Percentiles rank a stretch among this genome's conserved stretches.
phyloP scores from a whole-genome alignment of 2,329 filamentous ascomycete genomes.

The Leptographium galeiforme region DNA sequence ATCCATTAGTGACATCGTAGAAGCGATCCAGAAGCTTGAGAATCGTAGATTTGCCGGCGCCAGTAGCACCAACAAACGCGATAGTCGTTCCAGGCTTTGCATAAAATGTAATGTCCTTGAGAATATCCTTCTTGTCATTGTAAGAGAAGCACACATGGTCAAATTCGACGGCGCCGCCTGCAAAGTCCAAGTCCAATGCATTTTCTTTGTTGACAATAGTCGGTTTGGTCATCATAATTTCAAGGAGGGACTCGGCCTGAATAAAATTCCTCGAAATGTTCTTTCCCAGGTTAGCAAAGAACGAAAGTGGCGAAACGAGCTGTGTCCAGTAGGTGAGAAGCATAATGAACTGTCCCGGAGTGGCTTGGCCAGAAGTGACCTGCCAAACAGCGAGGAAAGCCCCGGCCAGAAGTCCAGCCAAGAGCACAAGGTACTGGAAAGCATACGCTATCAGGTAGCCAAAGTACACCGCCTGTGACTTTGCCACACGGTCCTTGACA shows the following conservation, averaged over 20 bases:
- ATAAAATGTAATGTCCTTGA: constrained; percentile 38
- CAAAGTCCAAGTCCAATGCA: constrained; percentile 34
- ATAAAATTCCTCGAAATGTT: constrained; percentile 43
- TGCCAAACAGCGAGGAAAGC: constrained; percentile 49
- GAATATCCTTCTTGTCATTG: constrained; percentile 43
- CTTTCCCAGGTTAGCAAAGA: constrained; percentile 48
- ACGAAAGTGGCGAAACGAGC: constrained; percentile 56
- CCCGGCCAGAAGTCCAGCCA: constrained; percentile 53
- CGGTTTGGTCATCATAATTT: constrained; percentile 45
- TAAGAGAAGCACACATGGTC: constrained; percentile 44
- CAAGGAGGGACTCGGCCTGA: constrained; percentile 42
- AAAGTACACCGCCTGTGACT: constrained; percentile 25
- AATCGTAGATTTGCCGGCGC: constrained; percentile 45
- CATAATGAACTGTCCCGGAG: constrained; percentile 56
- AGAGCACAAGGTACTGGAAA: constrained; percentile 49
- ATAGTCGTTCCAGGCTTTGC: constrained; percentile 39
- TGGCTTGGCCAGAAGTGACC: constrained; percentile 46
- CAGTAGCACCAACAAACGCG: constrained; percentile 47
- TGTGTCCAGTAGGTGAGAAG: constrained; percentile 64
- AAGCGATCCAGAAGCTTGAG: constrained; percentile 45
- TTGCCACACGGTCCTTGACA: constrained; percentile 26
- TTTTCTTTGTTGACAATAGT: constrained; percentile 37
- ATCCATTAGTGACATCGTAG: constrained; percentile 41
- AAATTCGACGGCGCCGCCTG: constrained; percentile 41
- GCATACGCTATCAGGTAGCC: constrained; percentile 39